Evolutionary conservation across 2,329 filamentous ascomycete genomes (phyloP).

Genomic region (Talaromyces sp.): DNA sequence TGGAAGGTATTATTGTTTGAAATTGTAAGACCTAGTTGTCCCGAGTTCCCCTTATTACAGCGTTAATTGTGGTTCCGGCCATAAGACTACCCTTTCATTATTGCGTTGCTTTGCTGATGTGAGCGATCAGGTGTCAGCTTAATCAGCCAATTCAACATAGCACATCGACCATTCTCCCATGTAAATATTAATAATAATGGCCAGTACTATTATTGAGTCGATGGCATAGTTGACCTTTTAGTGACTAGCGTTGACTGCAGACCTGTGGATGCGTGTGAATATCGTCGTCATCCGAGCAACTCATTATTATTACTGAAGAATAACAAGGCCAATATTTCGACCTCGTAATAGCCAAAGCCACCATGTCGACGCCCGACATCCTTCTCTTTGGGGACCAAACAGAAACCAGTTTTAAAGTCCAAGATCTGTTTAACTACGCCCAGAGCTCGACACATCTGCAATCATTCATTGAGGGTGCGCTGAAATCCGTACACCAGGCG

Average conservation of each 20-base stretch:
- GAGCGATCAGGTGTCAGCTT: neutral
- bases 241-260: neutral
- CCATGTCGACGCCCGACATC: neutral
- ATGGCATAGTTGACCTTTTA: neutral
- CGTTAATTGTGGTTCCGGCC: too few species aligned
- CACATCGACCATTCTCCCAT: neutral
- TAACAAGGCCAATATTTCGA: neutral
- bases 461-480: neutral
- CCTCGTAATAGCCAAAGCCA: neutral
- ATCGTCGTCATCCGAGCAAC: neutral
- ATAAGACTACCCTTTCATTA: too few species aligned
- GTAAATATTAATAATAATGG: neutral
- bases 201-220: neutral
- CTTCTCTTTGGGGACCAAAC: conserved; percentile 7
- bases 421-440: neutral
- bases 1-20: neutral
- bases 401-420: neutral
- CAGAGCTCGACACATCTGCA: neutral
- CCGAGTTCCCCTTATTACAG: neutral
- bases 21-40: neutral
- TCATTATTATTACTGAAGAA: neutral
- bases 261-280: neutral
- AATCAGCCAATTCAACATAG: neutral
- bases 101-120: neutral
- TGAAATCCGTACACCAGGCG: neutral